phyloP scores from a whole-genome alignment of 2,329 filamentous ascomycete genomes.

The Exophiala sideris region DNA sequence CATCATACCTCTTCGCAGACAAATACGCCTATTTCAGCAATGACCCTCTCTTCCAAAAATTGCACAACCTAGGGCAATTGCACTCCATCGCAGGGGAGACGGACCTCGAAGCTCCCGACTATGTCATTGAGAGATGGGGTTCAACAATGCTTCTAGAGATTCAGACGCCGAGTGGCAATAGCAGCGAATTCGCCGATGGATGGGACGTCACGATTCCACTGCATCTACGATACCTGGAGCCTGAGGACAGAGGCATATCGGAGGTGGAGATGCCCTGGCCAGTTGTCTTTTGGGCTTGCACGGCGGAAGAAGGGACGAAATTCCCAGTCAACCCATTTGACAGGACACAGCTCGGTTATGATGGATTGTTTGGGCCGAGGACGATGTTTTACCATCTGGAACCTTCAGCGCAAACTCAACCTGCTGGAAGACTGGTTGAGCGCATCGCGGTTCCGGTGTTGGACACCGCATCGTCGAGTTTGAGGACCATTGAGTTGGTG shows the following conservation, averaged over 20 bases:
- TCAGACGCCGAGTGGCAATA: slow-evolving; percentile 47
- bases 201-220: slow-evolving; percentile 62
- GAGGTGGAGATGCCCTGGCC: slow-evolving; percentile 70
- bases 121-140: slow-evolving; percentile 73
- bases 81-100: slow-evolving; percentile 70
- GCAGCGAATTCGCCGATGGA: not conserved
- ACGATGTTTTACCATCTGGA: slow-evolving; percentile 80
- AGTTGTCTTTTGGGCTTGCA: slow-evolving; percentile 85
- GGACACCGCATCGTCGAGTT: slow-evolving; percentile 49
- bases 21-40: slow-evolving; percentile 69
- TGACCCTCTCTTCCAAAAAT: slow-evolving; percentile 66
- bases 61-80: slow-evolving; percentile 71
- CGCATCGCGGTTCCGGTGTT: slow-evolving; percentile 64
- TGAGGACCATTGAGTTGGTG: slow-evolving; percentile 50
- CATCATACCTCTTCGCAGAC: slow-evolving; percentile 78
- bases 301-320: slow-evolving; percentile 54
- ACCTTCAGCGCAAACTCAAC: slow-evolving; percentile 42
- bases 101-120: slow-evolving; percentile 87
- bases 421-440: slow-evolving; percentile 46
- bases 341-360: slow-evolving; percentile 77
- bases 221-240: slow-evolving; percentile 77
- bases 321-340: slow-evolving; percentile 82
- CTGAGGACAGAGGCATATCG: slow-evolving; percentile 38
- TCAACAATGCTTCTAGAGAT: slow-evolving; percentile 74
- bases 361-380: slow-evolving; percentile 69